Evolutionary conservation across 2,329 filamentous ascomycete species (phyloP), one percentile per base, ranked within the genome.

Genomic region (Fusarium pseudoanthophilum): DNA sequence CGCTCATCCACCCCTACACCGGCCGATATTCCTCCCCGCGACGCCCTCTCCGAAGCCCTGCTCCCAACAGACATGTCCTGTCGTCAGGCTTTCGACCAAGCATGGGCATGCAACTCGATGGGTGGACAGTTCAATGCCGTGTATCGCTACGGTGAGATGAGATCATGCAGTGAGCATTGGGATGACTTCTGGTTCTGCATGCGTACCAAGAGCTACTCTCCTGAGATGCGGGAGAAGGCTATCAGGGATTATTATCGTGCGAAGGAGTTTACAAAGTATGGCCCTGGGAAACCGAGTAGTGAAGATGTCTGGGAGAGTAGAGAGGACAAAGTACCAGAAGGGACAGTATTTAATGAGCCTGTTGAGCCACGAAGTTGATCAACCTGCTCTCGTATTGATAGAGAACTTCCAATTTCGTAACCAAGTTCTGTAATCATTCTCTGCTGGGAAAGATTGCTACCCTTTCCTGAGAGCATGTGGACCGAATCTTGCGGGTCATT

Each of bases 181-280:
- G 89, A 92, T 69, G 93, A 97, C 82, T 98, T 97, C 83, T 97
- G 95, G 93, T 95, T 98, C 84, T 99, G 96, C 86, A 98, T 98
- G 95, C 91, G 93, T 73, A 91, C 91, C 42, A 91, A 92, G 78
- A 87, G 88, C 4, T 90, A 90, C 78, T 82, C 87, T 1, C 87
- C 89, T 30, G 83, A 87, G 48, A 84, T 90, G 74, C 90, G 90
- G 77, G 90, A 88, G 67, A 87, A 86, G 59, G 86, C 87, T 76
- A 87, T 97, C 62, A 85, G 86, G 68, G 89, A 90, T 53, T 90
- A 92, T 82, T 94, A 95, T 83, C 86, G 89, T 71, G 86, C 88
- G 73, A 92, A 91, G 82, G 87, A 89, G 78, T 82, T 85, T 69
- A 88, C 88, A 43, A 92, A 91, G 80, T 92, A 94, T 81, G 89